phyloP scores from a whole-genome alignment of 352 stramenopile species.

The Phytophthora citrophthora region DNA sequence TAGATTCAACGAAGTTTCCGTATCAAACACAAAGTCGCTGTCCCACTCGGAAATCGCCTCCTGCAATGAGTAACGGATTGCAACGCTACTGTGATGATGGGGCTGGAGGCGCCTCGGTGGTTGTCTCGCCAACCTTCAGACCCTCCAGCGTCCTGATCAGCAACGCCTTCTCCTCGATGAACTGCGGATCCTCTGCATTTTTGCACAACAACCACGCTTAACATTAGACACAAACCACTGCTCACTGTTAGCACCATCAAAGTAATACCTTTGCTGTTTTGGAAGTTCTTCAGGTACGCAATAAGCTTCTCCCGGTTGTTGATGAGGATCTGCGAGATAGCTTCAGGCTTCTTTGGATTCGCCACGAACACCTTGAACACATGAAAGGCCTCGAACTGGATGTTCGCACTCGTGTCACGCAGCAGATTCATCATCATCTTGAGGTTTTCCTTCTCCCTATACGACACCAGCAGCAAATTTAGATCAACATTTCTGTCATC shows the following conservation, averaged over 20 bases:
- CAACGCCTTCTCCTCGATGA: slow-evolving; percentile 93
- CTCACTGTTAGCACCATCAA: background rate
- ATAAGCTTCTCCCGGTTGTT: slow-evolving; percentile 99
- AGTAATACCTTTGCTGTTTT: slow-evolving; percentile 91
- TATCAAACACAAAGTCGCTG: too few species aligned
- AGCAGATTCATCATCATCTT: slow-evolving; percentile 98
- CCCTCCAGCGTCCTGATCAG: slow-evolving; percentile 89
- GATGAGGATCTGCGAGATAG: slow-evolving; percentile 96
- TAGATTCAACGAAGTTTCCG: too few species aligned
- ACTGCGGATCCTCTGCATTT: slow-evolving; percentile 88
- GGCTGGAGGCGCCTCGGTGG: slow-evolving; percentile 19
- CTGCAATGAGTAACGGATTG: background rate
- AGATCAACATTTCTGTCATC: slow-evolving; percentile 2
- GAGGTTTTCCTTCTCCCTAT: slow-evolving; percentile 93
- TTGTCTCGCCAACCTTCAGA: slow-evolving; percentile 47
- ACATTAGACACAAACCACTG: background rate
- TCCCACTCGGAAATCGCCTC: too few species aligned
- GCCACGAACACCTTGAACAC: slow-evolving; percentile 99
- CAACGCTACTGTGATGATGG: slow-evolving; percentile 32
- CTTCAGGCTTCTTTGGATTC: slow-evolving; percentile 98
- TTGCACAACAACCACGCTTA: slow-evolving; percentile 3
- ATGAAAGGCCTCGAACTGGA: slow-evolving; percentile 99
- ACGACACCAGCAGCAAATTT: slow-evolving; percentile 7
- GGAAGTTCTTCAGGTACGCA: slow-evolving; percentile 96
- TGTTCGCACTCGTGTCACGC: slow-evolving; percentile 96